Evolutionary conservation across 768 basidiomycete genomes (phyloP).

Genomic region (Serendipita vermifera): DNA sequence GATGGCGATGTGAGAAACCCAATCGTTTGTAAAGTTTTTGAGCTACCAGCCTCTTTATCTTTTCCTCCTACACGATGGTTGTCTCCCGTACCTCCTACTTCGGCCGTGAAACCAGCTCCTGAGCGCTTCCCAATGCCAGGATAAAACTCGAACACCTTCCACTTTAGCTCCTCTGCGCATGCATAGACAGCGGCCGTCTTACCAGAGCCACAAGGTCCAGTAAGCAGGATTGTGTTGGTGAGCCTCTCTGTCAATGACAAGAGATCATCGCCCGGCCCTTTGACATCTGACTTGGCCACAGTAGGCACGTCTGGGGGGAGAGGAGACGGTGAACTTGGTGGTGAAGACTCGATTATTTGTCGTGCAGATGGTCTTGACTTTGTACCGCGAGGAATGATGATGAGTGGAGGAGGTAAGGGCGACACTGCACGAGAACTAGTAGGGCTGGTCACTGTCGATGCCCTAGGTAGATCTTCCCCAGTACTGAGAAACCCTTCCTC

Average conservation of each 20-base stretch:
- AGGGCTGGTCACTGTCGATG: constrained; percentile 7
- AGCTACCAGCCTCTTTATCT: constrained; percentile 2
- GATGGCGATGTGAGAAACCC: constrained; percentile 1
- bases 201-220: constrained; percentile 72
- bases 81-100: constrained; percentile 86
- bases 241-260: constrained; percentile 27
- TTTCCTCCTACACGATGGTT: constrained; percentile 63
- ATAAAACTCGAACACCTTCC: constrained; percentile 95
- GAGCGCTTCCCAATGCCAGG: constrained; percentile 88
- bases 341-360: constrained; percentile 8
- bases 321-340: neutral
- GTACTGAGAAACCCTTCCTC: constrained; percentile 16
- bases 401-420: neutral
- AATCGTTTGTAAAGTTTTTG: constrained; percentile 13
- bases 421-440: neutral
- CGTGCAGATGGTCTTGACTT: neutral
- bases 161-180: constrained; percentile 84
- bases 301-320: constrained; percentile 11
- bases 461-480: neutral
- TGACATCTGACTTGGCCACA: neutral
- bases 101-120: constrained; percentile 57
- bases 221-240: constrained; percentile 75
- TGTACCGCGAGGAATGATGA: neutral
- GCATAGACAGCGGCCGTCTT: constrained; percentile 92
- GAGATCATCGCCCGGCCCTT: too few relatives aligned